Evolutionary conservation across 176 grass and related monocot genomes (phyloP), one percentile per base, ranked within the genome.

Genomic region (Olyra latifolia): DNA sequence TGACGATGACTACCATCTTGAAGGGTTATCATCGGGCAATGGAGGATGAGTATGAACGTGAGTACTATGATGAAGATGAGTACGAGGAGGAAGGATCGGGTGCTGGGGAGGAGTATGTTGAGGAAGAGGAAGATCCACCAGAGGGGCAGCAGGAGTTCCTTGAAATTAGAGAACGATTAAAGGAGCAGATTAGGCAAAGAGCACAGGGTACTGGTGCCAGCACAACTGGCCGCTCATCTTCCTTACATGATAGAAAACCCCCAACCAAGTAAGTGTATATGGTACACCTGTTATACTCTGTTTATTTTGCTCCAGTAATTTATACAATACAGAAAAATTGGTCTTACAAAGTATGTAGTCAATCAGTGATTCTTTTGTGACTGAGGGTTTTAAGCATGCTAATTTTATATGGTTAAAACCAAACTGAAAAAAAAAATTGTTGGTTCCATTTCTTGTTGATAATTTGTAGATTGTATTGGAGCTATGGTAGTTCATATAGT

Each of bases 91-190:
- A 89, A 38, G 73, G 82, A 13, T 75, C 71, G 0, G 82, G 59
- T 52, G 79, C 66, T 44, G 49, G n/a, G 42, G 77, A 81, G 64
- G 70, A 22, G 29, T 73, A 80, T 49, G 69, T 14, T 16, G 75
- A 73, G 72, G 88, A 84, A 69, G 80, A 83, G 5, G 87, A 88
- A 71, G 58, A 72, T 4, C 88, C 83, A 25, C 67, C 67, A 0
- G 88, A 86, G 66, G 88, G 88, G 4, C 88, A 89, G 41, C 75
- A 82, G 79, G 88, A 89, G 43, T 86, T 89, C 73, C 88, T 89
- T 67, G 41, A 86, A 27, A 82, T 86, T 75, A 89, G 88, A 60
- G 88, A 89, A 67, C 65, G 83, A 32, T 50, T 89, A 7, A 89
- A 89, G 59, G 83, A 86, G 50, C 72, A 86, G 48, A 89, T 89